These are phyloP conservation scores for Gyromitra esculenta DNA, from an alignment of 2,329 filamentous ascomycete genomes.

Conservation along the genomic window DNA sequence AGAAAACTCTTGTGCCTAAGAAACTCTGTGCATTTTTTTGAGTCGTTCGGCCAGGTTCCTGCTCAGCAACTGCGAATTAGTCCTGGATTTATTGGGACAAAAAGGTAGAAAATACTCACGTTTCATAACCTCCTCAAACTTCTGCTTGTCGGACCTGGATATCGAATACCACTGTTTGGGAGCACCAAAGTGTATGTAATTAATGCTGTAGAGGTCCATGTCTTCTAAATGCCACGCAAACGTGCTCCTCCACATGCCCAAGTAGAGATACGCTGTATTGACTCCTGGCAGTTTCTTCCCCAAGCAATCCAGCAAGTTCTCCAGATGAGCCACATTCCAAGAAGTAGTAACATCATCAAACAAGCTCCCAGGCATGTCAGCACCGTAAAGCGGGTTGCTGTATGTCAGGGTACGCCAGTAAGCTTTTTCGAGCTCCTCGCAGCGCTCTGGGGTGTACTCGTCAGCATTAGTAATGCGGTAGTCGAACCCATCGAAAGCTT, in stretches of 20 bases:
- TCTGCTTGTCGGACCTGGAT: constrained; percentile 89
- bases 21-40: constrained; percentile 95
- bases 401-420: constrained; percentile 99
- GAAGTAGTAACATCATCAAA: constrained; percentile 84
- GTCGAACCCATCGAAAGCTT: constrained; percentile 90
- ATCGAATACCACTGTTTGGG: constrained; percentile 99
- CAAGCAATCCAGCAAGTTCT: constrained; percentile 90
- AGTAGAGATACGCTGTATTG: constrained; percentile 95
- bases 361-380: constrained; percentile 93
- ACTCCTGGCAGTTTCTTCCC: constrained; percentile 96
- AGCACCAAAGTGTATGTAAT: constrained; percentile 98
- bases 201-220: constrained; percentile 99
- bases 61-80: constrained; percentile 52
- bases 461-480: constrained; percentile 84
- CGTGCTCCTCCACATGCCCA: constrained; percentile 99
- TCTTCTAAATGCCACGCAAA: constrained; percentile 99
- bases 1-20: constrained; percentile 97
- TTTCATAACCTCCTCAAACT: constrained; percentile 95
- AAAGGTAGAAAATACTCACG: constrained; percentile 61
- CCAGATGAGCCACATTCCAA: constrained; percentile 96
- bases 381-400: constrained; percentile 92
- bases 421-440: constrained; percentile 89
- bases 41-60: constrained; percentile 88
- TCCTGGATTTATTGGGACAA: background rate
- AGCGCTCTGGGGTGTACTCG: constrained; percentile 89